phyloP scores from a whole-genome alignment of 2,329 filamentous ascomycete species.

The Botryotinia narcissicola region DNA sequence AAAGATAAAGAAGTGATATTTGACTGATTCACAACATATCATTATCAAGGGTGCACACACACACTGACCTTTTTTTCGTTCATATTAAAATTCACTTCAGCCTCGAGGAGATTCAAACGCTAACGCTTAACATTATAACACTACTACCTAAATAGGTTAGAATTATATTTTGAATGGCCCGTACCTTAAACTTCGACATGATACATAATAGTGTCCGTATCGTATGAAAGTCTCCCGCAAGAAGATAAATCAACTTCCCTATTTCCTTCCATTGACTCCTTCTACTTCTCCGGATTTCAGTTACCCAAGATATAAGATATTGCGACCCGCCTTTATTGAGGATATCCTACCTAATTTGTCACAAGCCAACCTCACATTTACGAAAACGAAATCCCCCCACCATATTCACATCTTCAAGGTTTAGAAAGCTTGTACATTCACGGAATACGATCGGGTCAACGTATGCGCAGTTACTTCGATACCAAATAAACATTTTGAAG shows the following conservation, averaged over 20 bases:
- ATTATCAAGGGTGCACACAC: background rate
- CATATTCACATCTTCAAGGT: conserved; percentile 2
- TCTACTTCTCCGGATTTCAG: background rate
- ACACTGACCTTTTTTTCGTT: background rate
- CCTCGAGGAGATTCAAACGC: background rate
- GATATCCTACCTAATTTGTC: conserved; percentile 1
- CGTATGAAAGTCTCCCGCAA: conserved; percentile 4
- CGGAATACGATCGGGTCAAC: conserved; percentile 9
- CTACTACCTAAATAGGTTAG: background rate
- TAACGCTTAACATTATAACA: background rate
- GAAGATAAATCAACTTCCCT: conserved; percentile 9
- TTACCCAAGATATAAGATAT: conserved; percentile 2
- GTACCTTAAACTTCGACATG: conserved; percentile 6
- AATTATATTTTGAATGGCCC: background rate
- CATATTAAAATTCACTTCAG: conserved; percentile 5
- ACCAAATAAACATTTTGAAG: conserved; percentile 40
- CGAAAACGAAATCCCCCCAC: conserved; percentile 10
- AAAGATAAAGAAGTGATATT: background rate
- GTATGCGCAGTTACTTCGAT: conserved; percentile 38
- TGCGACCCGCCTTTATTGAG: background rate
- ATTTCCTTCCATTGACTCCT: background rate
- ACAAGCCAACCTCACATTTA: conserved; percentile 1
- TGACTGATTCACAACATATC: background rate
- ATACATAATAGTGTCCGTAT: conserved; percentile 10
- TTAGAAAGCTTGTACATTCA: conserved; percentile 25